Conservation (phyloP, 2,329 filamentous ascomycete genomes). For the Ophiostoma novo-ulmi region DNA sequence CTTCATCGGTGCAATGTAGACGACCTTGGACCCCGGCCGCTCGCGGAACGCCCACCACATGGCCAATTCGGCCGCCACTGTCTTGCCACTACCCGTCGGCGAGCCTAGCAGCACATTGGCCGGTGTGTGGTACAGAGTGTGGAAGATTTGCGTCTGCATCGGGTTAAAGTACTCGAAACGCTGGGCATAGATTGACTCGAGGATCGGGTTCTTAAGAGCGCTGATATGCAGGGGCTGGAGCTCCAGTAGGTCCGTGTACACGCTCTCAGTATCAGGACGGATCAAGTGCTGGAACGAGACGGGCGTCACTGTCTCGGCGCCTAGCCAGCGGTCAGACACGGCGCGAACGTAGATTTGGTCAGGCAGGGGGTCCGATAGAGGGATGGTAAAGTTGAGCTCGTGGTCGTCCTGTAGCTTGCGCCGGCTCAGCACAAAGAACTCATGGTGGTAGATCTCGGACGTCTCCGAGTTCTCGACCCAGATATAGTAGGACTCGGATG, state of each 20-base stretch:
- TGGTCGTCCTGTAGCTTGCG: slow-evolving; percentile 93
- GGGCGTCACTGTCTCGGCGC: slow-evolving; percentile 89
- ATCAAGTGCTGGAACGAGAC: slow-evolving; percentile 98
- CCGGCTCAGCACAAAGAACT: slow-evolving; percentile 88
- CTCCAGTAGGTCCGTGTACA: slow-evolving; percentile 91
- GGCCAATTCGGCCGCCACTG: slow-evolving; percentile 87
- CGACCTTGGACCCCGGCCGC: slow-evolving; percentile 89
- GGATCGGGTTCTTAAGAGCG: slow-evolving; percentile 76
- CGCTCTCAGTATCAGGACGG: slow-evolving; percentile 91
- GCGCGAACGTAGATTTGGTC: slow-evolving; percentile 94
- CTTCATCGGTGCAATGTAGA: slow-evolving; percentile 99
- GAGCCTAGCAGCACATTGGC: slow-evolving; percentile 92
- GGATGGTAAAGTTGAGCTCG: slow-evolving; percentile 96
- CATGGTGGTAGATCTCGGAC: slow-evolving; percentile 94
- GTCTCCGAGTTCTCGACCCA: slow-evolving; percentile 99
- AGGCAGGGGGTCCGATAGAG: slow-evolving; percentile 84
- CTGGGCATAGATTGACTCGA: slow-evolving; percentile 84
- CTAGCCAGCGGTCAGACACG: slow-evolving; percentile 92
- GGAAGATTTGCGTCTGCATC: slow-evolving; percentile 99
- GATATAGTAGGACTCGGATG: slow-evolving; percentile 94
- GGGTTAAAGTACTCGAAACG: slow-evolving; percentile 97
- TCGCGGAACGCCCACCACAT: slow-evolving; percentile 99
- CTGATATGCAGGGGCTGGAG: slow-evolving; percentile 83
- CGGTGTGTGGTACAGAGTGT: slow-evolving; percentile 86
- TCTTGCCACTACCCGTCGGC: slow-evolving; percentile 95